These are phyloP conservation scores for Aspergillus aculeatinus DNA, from an alignment of 2,329 filamentous ascomycete species.

Conservation along the genomic window DNA sequence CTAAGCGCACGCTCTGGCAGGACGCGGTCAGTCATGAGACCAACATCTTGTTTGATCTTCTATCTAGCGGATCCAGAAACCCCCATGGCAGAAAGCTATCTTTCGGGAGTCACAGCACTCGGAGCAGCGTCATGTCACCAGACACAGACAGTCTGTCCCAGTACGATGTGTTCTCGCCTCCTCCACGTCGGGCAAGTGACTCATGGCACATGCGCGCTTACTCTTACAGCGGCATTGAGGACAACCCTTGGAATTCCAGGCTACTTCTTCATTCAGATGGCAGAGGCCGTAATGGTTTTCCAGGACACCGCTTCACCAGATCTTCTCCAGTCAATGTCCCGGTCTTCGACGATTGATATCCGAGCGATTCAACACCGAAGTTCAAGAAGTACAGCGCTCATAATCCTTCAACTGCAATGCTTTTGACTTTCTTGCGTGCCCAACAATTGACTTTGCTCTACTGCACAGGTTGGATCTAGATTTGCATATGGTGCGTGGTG, in stretches of 20 bases:
- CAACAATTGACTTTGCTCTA: neutral
- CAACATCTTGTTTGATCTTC: conserved; percentile 20
- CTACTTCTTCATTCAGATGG: conserved; percentile 13
- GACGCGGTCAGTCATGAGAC: conserved; percentile 26
- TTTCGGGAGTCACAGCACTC: neutral
- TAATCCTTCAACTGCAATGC: neutral
- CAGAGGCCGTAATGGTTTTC: conserved; percentile 6
- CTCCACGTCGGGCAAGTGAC: conserved; percentile 11
- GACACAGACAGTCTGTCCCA: conserved; percentile 7
- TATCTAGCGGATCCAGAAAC: conserved; percentile 23
- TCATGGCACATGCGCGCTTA: neutral
- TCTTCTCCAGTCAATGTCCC: conserved; percentile 24
- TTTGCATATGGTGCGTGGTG: neutral
- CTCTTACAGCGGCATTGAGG: neutral
- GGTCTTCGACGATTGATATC: conserved; percentile 7
- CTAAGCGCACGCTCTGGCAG: conserved; percentile 21
- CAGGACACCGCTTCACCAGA: conserved; percentile 22
- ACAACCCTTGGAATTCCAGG: conserved; percentile 15
- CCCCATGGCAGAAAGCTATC: conserved; percentile 6
- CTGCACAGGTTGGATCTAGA: neutral
- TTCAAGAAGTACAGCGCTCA: neutral
- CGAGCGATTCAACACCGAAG: neutral
- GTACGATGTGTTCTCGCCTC: conserved; percentile 9
- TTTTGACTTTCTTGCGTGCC: neutral
- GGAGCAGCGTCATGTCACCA: conserved; percentile 3